These are phyloP conservation scores for Epichloe sibirici DNA, from an alignment of 2,329 filamentous ascomycete species.

Conservation along the genomic window DNA sequence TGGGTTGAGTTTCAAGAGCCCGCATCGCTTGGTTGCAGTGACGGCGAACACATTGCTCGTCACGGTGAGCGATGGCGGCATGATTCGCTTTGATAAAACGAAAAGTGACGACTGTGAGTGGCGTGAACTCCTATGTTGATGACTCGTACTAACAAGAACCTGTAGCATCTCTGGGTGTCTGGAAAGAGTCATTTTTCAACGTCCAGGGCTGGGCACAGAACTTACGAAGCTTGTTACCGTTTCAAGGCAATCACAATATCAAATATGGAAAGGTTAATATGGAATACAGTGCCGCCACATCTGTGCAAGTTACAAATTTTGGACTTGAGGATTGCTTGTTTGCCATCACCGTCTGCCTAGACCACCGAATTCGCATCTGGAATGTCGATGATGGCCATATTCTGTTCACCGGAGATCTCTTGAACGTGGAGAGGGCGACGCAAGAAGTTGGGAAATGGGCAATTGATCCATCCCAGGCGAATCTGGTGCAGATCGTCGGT, in stretches of 20 bases:
- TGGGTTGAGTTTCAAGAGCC: slow-evolving; percentile 64
- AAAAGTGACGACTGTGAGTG: slow-evolving; percentile 33
- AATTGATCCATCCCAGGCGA: slow-evolving; percentile 67
- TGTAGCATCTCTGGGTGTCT: slow-evolving; percentile 25
- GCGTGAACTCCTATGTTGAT: not conserved
- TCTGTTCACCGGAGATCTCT: slow-evolving; percentile 63
- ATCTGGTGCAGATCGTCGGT: slow-evolving; percentile 62
- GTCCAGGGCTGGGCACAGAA: slow-evolving; percentile 61
- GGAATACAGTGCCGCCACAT: slow-evolving; percentile 55
- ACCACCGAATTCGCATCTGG: slow-evolving; percentile 85
- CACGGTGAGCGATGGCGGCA: slow-evolving; percentile 66
- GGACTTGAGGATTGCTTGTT: slow-evolving; percentile 39
- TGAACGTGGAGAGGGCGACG: slow-evolving; percentile 53
- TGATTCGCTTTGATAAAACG: slow-evolving; percentile 57
- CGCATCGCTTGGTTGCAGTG: slow-evolving; percentile 69
- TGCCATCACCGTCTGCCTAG: slow-evolving; percentile 71
- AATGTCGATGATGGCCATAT: slow-evolving; percentile 72
- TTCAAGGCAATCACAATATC: slow-evolving; percentile 51
- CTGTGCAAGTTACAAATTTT: slow-evolving; percentile 42
- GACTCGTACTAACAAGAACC: not conserved
- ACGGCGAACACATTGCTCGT: slow-evolving; percentile 64
- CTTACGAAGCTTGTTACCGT: slow-evolving; percentile 52
- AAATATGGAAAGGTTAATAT: slow-evolving; percentile 51
- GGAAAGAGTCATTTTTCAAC: slow-evolving; percentile 63
- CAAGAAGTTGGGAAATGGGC: slow-evolving; percentile 62